Evolutionary conservation across 306 rosid genomes (phyloP), one percentile per base, ranked within the genome.

Genomic region (Citrullus mucosospermus): DNA sequence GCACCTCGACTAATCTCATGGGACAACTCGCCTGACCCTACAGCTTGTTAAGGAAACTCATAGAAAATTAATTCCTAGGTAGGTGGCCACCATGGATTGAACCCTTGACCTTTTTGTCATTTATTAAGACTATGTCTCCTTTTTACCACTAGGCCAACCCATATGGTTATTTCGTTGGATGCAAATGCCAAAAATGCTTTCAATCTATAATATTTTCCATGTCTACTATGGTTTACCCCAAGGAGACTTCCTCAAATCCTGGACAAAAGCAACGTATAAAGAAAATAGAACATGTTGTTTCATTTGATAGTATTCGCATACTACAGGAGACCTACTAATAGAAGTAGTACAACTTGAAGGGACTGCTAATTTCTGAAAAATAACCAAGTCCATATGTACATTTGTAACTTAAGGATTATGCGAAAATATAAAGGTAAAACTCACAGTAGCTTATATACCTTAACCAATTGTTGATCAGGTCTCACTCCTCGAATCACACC

Each of bases 401-500:
- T 48, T 46, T 50, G 61, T 73, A 73, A 46, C 12, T 3, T 38
- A 51, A 15, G 60, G 77, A 51, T 51, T 28, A 73, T 15, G 43
- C 6, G 2, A 51, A 61, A 51, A 28, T 50, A 48, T 30, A 50
- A 6, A 28, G 77, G 46, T 30, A 28, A 50, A 48, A 28, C 15
- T 30, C 60, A 55, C 9, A 9, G 4, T 9, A 51, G 43, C 44
- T 50, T 25, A 50, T 14, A 53, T 56, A 90, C 97, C 96, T 95
- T 95, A 76, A 95, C 99, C 91, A 95, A 80, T 73, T 95, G 99
- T 83, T 95, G 99, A 87, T 95, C 97, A 0, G 97, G 98, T 84
- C 59, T 92, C 81, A 95, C 97, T 20, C 99, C 97, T 58, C 93
- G 90, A 85, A 86, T 88, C 78, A 95, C 75, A 30, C 93, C 99